Base-by-base conservation (phyloP, 306 rosid genomes). In the Quercus bicolor region DNA sequence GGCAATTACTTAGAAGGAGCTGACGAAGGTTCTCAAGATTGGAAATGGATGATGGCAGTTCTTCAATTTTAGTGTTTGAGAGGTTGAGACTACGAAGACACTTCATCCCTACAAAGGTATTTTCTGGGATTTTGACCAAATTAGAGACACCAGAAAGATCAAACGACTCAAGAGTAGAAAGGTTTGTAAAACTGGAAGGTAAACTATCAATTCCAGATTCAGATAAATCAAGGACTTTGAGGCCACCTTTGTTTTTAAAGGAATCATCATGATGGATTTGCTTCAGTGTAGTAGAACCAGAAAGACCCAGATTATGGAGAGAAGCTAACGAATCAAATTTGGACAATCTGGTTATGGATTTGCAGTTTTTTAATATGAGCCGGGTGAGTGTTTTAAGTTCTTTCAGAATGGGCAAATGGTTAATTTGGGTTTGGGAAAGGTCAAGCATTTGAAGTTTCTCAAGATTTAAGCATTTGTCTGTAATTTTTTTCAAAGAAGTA, bases 251-350 rank as follows among this genome's bases (percentile, higher is more conserved):
- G 5, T 20, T 9, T 5, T 74, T 16, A 7, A 76, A 76, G 33
- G 74, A 54, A 19, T 84, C 74, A 21, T 80, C 88, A 23, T 23
- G 24, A 81, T 8, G 75, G 45, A 80, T 55, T 28, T 80, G 82
- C 37, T 64, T 74, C 2, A 84, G 31, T 21, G 0, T 19, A 4
- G 1, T 0, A 14, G 80, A 56, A 66, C 77, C 80, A 18, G 84
- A 79, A 73, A 85, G 69, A 73, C 82, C 76, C n/a, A 85, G 81
- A 56, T 73, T 20, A 60, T 81, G 82, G 33, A 85, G 84, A 37
- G 2, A 37, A 2, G 75, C 0, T 48, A 82, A 56, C 15, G 31
- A 56, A 23, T 52, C 33, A 40, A 82, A 73, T 28, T 5, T 73
- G 26, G 84, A 79, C 20, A 82, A 54, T 61, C 75, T 69, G 2